These are phyloP conservation scores for Hyaloperonospora arabidopsidis DNA, from an alignment of 352 stramenopile species.

Conservation along the genomic window DNA sequence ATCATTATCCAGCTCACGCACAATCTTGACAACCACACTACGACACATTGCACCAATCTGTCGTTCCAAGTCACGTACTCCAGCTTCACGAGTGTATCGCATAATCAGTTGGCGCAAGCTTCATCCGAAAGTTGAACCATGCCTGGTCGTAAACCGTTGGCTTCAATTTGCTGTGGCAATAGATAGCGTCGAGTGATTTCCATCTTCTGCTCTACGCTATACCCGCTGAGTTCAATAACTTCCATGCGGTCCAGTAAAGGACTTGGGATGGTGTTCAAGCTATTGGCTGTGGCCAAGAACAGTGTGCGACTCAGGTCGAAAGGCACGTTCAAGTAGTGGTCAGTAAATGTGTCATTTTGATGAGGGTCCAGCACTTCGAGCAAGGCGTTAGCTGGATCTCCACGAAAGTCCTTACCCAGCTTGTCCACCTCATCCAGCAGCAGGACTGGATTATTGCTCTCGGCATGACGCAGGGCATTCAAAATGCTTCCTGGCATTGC, in stretches of 20 bases:
- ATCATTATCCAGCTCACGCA: slow-evolving; percentile 38
- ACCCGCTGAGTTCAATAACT: slow-evolving; percentile 72
- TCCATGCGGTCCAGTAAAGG: slow-evolving; percentile 83
- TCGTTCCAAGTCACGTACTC: slow-evolving; percentile 76
- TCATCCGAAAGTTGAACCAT: slow-evolving; percentile 49
- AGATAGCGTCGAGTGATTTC: slow-evolving; percentile 75
- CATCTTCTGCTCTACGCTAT: slow-evolving; percentile 79
- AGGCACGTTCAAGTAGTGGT: slow-evolving; percentile 83
- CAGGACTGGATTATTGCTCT: slow-evolving; percentile 71
- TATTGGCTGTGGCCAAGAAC: slow-evolving; percentile 84
- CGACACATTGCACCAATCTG: slow-evolving; percentile 72
- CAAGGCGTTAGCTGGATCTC: slow-evolving; percentile 57
- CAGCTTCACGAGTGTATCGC: slow-evolving; percentile 82
- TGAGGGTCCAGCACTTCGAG: slow-evolving; percentile 83
- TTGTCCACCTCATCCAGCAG: slow-evolving; percentile 87
- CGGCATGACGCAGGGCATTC: slow-evolving; percentile 61
- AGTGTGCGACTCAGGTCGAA: slow-evolving; percentile 81
- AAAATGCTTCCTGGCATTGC: slow-evolving; percentile 83
- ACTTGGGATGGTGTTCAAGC: slow-evolving; percentile 62
- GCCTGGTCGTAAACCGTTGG: slow-evolving; percentile 51
- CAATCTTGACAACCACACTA: slow-evolving; percentile 61
- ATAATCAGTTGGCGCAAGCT: slow-evolving; percentile 55
- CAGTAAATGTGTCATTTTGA: slow-evolving; percentile 82
- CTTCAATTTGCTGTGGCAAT: slow-evolving; percentile 67
- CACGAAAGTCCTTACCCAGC: slow-evolving; percentile 64